A percentile compares a stretch with the other conserved stretches of the same genome.
Conservation (phyloP, 805 yeast species). For the Spencermartinsiella europaea region DNA sequence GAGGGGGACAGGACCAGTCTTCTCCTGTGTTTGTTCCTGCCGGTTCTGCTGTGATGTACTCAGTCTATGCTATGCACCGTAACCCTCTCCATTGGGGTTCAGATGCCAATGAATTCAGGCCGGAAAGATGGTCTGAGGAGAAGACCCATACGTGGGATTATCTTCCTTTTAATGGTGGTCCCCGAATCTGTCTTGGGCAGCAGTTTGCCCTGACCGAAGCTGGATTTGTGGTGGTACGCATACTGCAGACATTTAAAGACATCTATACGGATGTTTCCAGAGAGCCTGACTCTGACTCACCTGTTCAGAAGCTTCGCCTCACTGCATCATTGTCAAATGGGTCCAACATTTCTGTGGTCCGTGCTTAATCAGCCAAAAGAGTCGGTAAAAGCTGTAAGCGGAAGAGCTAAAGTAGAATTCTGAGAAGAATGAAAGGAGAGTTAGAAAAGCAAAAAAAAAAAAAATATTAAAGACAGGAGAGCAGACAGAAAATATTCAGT, state of each 20-base stretch:
- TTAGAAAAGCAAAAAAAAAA: no score
- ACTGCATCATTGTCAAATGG: slow-evolving; percentile 18
- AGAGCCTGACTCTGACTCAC: not conserved
- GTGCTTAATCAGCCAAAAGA: slow-evolving; percentile 4
- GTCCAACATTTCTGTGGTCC: slow-evolving; percentile 13
- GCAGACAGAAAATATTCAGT: no score
- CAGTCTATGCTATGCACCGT: slow-evolving; percentile 42
- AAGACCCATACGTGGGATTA: slow-evolving; percentile 42
- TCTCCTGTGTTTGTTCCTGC: slow-evolving; percentile 39
- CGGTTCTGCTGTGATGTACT: slow-evolving; percentile 39
- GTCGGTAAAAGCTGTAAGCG: no score
- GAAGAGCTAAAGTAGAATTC: no score
- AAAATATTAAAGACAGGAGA: no score
- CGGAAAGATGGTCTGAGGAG: slow-evolving; percentile 41
- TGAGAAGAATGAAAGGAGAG: no score
- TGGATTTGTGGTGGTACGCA: slow-evolving; percentile 39
- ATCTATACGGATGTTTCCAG: not conserved
- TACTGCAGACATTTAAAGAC: slow-evolving; percentile 26
- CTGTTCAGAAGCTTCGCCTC: slow-evolving; percentile 5
- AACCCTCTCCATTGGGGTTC: slow-evolving; percentile 37
- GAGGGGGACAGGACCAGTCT: slow-evolving; percentile 42
- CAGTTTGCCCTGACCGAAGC: slow-evolving; percentile 53
- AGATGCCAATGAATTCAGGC: slow-evolving; percentile 40
- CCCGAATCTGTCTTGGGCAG: slow-evolving; percentile 51
- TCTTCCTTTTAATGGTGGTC: slow-evolving; percentile 52